A percentile compares a stretch with the other conserved stretches of the same genome.
These are phyloP conservation scores for Daldinia vernicosa DNA, from an alignment of 495 filamentous ascomycete genomes.

Conservation along the genomic window DNA sequence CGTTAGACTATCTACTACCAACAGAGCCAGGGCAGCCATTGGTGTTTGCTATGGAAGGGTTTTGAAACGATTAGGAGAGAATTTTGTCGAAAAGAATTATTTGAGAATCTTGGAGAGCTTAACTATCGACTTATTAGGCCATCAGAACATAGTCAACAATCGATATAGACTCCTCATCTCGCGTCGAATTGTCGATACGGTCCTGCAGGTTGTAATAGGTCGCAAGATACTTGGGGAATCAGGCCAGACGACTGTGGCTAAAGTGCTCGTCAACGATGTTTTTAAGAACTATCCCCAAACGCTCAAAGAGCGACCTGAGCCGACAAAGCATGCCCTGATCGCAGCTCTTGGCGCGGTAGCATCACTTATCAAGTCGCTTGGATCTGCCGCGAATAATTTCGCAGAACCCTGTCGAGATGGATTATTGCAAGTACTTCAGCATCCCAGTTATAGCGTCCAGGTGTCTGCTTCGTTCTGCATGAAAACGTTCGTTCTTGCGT, in stretches of 20 bases:
- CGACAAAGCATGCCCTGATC: slow-evolving; percentile 84
- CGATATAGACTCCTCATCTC: slow-evolving; percentile 88
- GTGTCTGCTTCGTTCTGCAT: slow-evolving; percentile 85
- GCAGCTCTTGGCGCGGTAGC: slow-evolving; percentile 82
- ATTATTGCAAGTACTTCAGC: slow-evolving; percentile 88
- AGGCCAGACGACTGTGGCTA: slow-evolving; percentile 83
- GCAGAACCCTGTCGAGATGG: slow-evolving; percentile 86
- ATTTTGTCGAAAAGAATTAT: slow-evolving; percentile 81
- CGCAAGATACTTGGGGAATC: slow-evolving; percentile 85
- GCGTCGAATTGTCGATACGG: slow-evolving; percentile 81
- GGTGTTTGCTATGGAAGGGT: slow-evolving; percentile 87
- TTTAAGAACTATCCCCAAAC: slow-evolving; percentile 95
- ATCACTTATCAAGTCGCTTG: slow-evolving; percentile 79
- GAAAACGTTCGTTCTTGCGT: slow-evolving; percentile 86
- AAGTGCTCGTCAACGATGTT: slow-evolving; percentile 82
- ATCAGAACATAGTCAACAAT: slow-evolving; percentile 78
- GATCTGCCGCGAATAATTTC: slow-evolving; percentile 78
- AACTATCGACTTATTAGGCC: slow-evolving; percentile 79
- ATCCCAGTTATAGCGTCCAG: slow-evolving; percentile 96
- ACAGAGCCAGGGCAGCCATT: slow-evolving; percentile 82
- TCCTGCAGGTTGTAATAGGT: slow-evolving; percentile 86
- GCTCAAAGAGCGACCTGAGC: slow-evolving; percentile 89
- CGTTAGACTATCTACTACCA: slow-evolving; percentile 78
- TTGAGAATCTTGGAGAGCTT: slow-evolving; percentile 81
- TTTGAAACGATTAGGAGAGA: slow-evolving; percentile 75